Conservation (phyloP, 805 yeast species). For the Jamesozyma rosinii region DNA sequence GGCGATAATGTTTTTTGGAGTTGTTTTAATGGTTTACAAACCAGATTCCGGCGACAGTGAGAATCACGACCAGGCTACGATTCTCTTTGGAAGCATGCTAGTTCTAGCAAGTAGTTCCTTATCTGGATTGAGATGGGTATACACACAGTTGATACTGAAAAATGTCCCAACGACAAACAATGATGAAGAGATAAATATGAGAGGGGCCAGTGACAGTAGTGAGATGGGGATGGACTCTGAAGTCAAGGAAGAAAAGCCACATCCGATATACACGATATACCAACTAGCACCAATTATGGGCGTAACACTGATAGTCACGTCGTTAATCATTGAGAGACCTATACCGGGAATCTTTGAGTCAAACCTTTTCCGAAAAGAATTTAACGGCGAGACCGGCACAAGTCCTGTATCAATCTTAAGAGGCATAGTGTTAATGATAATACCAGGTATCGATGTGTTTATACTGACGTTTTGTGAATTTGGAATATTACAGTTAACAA, state of each 20-base stretch:
- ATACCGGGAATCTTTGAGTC: slow-evolving; percentile 21
- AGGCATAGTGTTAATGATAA: slow-evolving; percentile 50
- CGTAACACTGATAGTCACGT: slow-evolving; percentile 48
- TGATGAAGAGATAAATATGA: background rate
- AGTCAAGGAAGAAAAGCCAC: slow-evolving; percentile 29
- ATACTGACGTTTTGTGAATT: slow-evolving; percentile 85
- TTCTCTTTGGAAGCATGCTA: slow-evolving; percentile 52
- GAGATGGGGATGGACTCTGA: background rate
- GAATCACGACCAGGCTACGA: slow-evolving; percentile 7
- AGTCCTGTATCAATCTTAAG: slow-evolving; percentile 32
- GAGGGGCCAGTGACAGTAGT: background rate
- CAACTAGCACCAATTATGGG: slow-evolving; percentile 83
- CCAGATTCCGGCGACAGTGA: slow-evolving; percentile 24
- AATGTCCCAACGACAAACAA: slow-evolving; percentile 33
- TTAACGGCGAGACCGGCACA: slow-evolving; percentile 4
- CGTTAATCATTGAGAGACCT: slow-evolving; percentile 60
- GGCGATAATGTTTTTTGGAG: slow-evolving; percentile 71
- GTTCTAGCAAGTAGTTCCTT: slow-evolving; percentile 72
- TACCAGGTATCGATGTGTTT: slow-evolving; percentile 85
- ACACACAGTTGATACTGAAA: slow-evolving; percentile 74
- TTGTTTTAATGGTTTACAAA: slow-evolving; percentile 73
- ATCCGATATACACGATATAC: slow-evolving; percentile 77
- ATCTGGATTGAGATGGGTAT: slow-evolving; percentile 91
- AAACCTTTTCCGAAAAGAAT: slow-evolving; percentile 15
- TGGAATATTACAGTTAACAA: slow-evolving; percentile 69